Evolutionary conservation across 1,284 basidiomycete genomes (phyloP).

Genomic region (Exobasidium cylindrosporum): DNA sequence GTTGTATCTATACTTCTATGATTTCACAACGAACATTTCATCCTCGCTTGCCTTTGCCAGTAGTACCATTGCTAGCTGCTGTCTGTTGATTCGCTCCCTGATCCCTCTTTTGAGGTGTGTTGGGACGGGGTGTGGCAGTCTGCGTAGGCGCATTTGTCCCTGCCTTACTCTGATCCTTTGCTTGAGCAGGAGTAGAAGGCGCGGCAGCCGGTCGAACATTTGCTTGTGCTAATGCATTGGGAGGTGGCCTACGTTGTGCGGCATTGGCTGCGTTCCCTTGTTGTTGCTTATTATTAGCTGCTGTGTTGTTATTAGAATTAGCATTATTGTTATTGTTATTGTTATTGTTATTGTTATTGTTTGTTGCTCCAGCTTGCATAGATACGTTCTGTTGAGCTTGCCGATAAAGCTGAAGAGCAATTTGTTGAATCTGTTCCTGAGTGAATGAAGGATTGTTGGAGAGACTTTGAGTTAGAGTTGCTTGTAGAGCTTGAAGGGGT

Average conservation of each 20-base stretch:
- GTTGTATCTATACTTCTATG: neutral
- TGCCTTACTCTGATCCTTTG: conserved; percentile 1
- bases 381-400: conserved; percentile 11
- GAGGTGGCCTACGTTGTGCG: conserved; percentile 3
- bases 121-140: neutral
- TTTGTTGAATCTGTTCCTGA: conserved; percentile 16
- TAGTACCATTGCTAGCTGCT: neutral
- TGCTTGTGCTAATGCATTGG: conserved; percentile 5
- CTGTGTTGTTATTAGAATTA: neutral
- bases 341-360: neutral
- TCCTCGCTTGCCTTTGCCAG: neutral
- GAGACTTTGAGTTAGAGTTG: conserved; percentile 3
- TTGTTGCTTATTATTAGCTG: neutral
- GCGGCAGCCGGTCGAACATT: neutral
- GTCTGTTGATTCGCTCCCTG: neutral
- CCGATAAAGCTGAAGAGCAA: conserved; percentile 15
- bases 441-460: conserved; percentile 12
- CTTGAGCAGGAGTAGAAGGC: neutral
- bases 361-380: neutral
- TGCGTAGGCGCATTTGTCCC: neutral
- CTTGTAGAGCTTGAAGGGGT: conserved; percentile 6
- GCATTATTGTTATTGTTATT: neutral
- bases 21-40: neutral
- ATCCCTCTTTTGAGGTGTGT: neutral
- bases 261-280: neutral